phyloP scores from a whole-genome alignment of 2,329 filamentous ascomycete species.

The Catunica adiposa region DNA sequence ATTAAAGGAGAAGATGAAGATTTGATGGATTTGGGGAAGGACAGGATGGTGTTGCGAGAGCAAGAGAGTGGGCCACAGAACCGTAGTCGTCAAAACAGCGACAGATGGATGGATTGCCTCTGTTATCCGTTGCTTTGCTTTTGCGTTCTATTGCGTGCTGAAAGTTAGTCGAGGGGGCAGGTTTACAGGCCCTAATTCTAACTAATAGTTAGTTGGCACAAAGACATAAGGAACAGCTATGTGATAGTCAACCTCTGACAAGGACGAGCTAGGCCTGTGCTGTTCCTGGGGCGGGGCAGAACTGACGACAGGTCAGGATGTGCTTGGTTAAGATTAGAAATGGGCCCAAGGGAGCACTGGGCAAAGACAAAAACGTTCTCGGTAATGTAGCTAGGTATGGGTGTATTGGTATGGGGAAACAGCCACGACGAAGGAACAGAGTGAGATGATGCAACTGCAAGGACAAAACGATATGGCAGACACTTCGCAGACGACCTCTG shows the following conservation, averaged over 20 bases:
- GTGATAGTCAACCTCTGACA: no score
- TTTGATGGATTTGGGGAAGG: constrained; percentile 8
- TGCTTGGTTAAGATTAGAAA: no score
- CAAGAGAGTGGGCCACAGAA: constrained; percentile 5
- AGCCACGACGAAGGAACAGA: neutral
- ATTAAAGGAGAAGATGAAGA: constrained; percentile 13
- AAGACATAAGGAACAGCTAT: no score
- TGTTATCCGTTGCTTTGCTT: neutral
- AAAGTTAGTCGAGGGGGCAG: neutral
- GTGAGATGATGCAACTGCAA: neutral
- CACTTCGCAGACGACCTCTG: neutral
- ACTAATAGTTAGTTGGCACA: neutral
- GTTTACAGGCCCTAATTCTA: neutral
- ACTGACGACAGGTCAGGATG: neutral
- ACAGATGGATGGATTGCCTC: neutral
- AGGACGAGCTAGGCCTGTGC: neutral
- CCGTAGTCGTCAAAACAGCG: neutral
- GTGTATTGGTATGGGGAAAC: neutral
- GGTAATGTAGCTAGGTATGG: no score
- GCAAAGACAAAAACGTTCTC: no score
- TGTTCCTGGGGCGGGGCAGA: neutral
- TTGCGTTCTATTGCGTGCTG: neutral
- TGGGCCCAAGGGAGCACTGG: no score
- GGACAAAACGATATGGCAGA: neutral
- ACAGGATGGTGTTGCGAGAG: constrained; percentile 6